Conservation (phyloP, 148 eudicot species). For the Rhododendron molle region DNA sequence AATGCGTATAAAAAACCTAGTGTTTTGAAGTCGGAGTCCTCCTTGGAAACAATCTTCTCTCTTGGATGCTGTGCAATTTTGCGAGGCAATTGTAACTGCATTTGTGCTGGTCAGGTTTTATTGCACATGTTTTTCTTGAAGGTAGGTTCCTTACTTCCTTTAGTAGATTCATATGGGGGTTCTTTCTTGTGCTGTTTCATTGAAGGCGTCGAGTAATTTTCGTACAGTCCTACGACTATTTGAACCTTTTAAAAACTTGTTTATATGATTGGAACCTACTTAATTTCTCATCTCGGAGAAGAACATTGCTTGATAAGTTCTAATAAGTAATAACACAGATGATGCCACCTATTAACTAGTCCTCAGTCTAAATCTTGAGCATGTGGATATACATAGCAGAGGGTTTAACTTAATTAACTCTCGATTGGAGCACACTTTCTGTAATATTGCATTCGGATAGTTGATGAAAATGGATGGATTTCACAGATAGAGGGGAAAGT, state of each 20-base stretch:
- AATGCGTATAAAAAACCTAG: background rate
- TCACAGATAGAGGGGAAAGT: background rate
- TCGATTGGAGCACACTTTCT: background rate
- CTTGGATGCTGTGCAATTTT: background rate
- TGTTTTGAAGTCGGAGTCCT: background rate
- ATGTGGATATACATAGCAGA: background rate
- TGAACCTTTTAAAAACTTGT: background rate
- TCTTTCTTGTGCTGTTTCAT: background rate
- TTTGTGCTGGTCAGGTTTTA: background rate
- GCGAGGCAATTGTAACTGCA: background rate
- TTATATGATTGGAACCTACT: background rate
- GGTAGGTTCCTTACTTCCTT: background rate
- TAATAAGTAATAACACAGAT: background rate
- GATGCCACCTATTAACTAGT: background rate
- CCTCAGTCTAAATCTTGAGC: background rate
- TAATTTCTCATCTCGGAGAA: background rate
- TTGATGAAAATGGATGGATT: background rate
- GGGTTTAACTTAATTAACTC: background rate
- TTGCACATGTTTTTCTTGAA: background rate
- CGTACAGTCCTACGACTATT: background rate
- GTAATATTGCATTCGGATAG: background rate
- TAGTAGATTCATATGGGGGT: background rate
- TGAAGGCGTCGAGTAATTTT: background rate
- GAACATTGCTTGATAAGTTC: background rate
- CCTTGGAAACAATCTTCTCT: slow-evolving; percentile 1